Evolutionary conservation across 305 asterid species (phyloP).

Genomic region (Solanum hybrid): DNA sequence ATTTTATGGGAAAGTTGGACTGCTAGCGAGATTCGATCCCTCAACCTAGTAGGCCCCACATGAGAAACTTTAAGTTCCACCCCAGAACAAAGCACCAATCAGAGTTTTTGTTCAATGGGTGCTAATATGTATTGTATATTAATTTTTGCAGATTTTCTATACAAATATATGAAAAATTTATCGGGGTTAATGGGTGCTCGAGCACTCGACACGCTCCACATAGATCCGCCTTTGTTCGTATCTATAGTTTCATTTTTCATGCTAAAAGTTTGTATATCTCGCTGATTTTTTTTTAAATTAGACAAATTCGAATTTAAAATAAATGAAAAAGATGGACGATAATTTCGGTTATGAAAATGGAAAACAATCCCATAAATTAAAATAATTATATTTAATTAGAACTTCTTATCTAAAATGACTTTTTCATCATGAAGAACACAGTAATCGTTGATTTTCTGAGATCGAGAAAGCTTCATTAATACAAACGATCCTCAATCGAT

Average conservation of each 20-base stretch:
- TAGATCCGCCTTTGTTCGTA: neutral
- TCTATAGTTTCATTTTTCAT: neutral
- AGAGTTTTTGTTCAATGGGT: neutral
- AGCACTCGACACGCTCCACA: neutral
- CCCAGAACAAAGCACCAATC: neutral
- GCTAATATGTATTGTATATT: neutral
- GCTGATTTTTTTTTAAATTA: neutral
- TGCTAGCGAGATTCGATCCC: neutral
- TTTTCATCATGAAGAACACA: neutral
- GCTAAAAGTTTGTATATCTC: neutral
- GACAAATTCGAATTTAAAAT: neutral
- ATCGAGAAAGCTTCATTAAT: neutral
- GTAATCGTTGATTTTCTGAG: neutral
- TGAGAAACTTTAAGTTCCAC: neutral
- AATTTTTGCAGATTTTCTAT: too few relatives aligned
- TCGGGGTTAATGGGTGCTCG: neutral
- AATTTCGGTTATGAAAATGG: neutral
- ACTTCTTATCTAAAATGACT: neutral
- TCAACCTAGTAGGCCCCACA: neutral
- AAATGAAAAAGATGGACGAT: neutral
- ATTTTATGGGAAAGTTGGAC: neutral
- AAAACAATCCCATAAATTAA: neutral
- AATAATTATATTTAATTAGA: neutral
- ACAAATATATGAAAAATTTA: too few relatives aligned
- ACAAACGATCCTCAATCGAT: neutral